Evolutionary conservation across 2,329 filamentous ascomycete genomes (phyloP).

Genomic region (Dactylonectria estremocensis): DNA sequence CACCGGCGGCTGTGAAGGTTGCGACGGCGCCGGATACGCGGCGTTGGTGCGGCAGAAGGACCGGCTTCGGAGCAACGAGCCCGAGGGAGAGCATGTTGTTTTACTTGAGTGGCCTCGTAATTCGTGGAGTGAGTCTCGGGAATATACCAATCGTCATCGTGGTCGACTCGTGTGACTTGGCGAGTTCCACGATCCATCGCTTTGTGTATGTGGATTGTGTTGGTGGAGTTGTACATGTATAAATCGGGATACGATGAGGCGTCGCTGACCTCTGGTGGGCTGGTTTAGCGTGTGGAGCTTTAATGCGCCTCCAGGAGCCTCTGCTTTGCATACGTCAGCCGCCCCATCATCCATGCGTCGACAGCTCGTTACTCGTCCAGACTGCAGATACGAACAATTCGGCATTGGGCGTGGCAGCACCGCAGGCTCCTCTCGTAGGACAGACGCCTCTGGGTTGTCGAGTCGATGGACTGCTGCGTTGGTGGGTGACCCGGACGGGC

Average conservation of each 20-base stretch:
- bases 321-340: conserved; percentile 1
- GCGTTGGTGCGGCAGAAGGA: neutral
- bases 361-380: neutral
- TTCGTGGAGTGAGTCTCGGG: neutral
- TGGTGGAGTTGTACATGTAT: conserved; percentile 19
- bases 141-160: neutral
- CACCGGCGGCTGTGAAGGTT: neutral
- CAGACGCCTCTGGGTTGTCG: neutral
- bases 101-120: neutral
- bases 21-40: neutral
- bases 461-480: neutral
- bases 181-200: neutral
- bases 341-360: neutral
- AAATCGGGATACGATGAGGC: conserved; percentile 31
- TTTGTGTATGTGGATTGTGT: neutral
- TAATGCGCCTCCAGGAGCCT: no score
- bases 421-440: neutral
- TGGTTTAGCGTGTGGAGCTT: neutral
- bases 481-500: neutral
- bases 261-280: neutral
- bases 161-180: neutral
- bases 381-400: conserved; percentile 12
- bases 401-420: conserved; percentile 10
- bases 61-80: no score
- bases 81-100: neutral